Evolutionary conservation across 179 eudicot genomes (phyloP), one percentile per base, ranked within the genome.

Genomic region (Gypsophila paniculata): DNA sequence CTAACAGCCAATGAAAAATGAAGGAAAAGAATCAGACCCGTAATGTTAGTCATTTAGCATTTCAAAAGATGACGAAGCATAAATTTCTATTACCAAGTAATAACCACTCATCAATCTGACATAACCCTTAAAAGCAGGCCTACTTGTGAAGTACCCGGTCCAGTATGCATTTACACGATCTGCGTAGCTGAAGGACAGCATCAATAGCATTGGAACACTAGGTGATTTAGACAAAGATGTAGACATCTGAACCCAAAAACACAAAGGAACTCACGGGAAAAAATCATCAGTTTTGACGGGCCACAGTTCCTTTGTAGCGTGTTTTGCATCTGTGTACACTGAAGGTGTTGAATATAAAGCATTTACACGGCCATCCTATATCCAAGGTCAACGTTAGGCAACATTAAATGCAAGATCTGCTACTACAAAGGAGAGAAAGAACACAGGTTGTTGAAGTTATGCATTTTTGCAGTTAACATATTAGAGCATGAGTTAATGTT

Each of bases 341-440:
- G 99, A 94, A 72, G 99, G 99, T 19, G 96, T 91, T n/a, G 99
- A 94, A 78, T 94, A 94, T 64, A 94, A 73, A 74, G 94, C 96
- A 86, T 94, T 91, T 14, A 91, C 96, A 68, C 99, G 99, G 34
- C 99, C 99, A 85, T 94, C 99, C 99, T 94, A 74, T 67, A 74
- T 70, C 62, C 67, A 63, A 68, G 19, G 36, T 23, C 25, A 64
- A 60, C 60, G 14, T 71, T 48, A 46, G 15, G 53, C 48, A 51
- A 54, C 60, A 52, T 46, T 21, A n/a, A n/a, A n/a, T n/a, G n/a
- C n/a, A n/a, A n/a, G n/a, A n/a, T n/a, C n/a, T n/a, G n/a, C n/a
- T n/a, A n/a, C n/a, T n/a, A n/a, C n/a, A 54, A 63, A 21, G 13
- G 19, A 61, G 42, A 10, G 6, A 18, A 57, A 26, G 10, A 34